Evolutionary conservation across 352 stramenopile genomes (phyloP).

Genomic region (Phytophthora quininea): DNA sequence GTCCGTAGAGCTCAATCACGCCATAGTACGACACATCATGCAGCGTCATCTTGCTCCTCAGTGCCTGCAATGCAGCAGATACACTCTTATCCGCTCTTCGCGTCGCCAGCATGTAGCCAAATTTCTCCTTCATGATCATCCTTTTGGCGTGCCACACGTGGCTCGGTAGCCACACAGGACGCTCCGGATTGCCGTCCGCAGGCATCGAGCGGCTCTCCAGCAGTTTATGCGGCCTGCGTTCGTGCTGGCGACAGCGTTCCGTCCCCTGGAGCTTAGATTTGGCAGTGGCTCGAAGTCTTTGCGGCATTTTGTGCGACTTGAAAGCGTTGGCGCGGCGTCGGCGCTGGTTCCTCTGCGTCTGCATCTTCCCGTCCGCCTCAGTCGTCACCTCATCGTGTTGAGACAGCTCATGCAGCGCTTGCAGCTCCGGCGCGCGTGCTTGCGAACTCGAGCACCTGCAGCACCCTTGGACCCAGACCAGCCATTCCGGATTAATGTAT

Average conservation of each 20-base stretch:
- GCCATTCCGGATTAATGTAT: conserved; percentile 14
- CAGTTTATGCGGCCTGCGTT: conserved; percentile 59
- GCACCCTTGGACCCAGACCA: conserved; percentile 60
- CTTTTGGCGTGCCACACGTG: conserved; percentile 83
- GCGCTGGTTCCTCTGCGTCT: conserved; percentile 63
- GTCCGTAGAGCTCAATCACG: conserved; percentile 68
- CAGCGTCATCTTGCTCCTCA: conserved; percentile 55
- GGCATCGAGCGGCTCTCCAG: conserved; percentile 43
- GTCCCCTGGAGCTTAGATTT: conserved; percentile 3
- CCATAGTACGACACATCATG: conserved; percentile 74
- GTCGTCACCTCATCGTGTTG: conserved; percentile 30
- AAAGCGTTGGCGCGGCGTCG: conserved; percentile 80
- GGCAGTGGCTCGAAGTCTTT: conserved; percentile 43
- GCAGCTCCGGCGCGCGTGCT: conserved; percentile 72
- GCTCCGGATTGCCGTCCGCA: not conserved
- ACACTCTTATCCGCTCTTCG: conserved; percentile 67
- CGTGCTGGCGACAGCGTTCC: conserved; percentile 63
- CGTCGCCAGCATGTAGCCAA: conserved; percentile 54
- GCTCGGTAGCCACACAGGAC: conserved; percentile 58
- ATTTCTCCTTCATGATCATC: conserved; percentile 65
- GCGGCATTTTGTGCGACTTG: conserved; percentile 74
- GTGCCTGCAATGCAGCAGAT: conserved; percentile 62
- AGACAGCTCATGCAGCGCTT: conserved; percentile 70
- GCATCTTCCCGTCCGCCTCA: conserved; percentile 50
- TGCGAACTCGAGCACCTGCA: conserved; percentile 85